A percentile compares a stretch with the other conserved stretches of the same genome.
phyloP scores from a whole-genome alignment of 2,329 filamentous ascomycete genomes.

The Xylaria sp. region DNA sequence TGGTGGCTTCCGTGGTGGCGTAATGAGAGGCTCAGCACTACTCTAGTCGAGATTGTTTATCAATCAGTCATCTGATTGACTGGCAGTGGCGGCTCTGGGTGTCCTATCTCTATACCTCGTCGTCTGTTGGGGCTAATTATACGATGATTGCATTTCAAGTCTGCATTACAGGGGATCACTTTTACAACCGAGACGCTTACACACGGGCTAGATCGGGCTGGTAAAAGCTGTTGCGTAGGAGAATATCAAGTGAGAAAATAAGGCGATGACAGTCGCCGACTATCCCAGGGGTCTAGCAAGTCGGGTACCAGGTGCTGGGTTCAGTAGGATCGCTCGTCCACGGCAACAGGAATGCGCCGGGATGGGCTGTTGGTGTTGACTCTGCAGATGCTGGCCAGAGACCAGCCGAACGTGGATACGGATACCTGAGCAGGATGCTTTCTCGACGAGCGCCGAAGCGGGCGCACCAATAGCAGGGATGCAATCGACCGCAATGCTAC shows the following conservation, averaged over 20 bases:
- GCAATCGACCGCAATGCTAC: conserved; percentile 26
- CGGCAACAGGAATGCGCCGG: conserved; percentile 10
- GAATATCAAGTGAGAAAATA: not conserved
- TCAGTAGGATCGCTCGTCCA: conserved; percentile 4
- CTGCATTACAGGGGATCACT: not conserved
- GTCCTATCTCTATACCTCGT: not conserved
- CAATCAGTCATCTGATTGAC: not conserved
- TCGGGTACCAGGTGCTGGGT: conserved; percentile 2
- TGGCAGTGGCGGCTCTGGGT: not conserved
- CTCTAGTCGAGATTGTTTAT: not conserved
- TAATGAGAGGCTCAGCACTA: not conserved
- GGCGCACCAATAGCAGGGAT: conserved; percentile 25
- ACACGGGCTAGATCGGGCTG: not conserved
- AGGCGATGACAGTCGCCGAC: not conserved
- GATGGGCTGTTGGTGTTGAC: conserved; percentile 1
- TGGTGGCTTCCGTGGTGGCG: not conserved
- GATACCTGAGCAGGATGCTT: conserved; percentile 1
- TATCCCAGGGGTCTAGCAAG: not conserved
- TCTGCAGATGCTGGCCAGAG: not conserved
- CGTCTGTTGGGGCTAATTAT: not conserved
- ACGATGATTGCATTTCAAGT: not conserved
- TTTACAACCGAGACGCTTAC: not conserved
- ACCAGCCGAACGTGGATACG: conserved; percentile 6
- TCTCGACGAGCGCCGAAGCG: conserved; percentile 12
- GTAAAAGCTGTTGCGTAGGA: not conserved